Conservation (phyloP, 495 filamentous ascomycete species). For the Trichodelitschia bisporula region DNA sequence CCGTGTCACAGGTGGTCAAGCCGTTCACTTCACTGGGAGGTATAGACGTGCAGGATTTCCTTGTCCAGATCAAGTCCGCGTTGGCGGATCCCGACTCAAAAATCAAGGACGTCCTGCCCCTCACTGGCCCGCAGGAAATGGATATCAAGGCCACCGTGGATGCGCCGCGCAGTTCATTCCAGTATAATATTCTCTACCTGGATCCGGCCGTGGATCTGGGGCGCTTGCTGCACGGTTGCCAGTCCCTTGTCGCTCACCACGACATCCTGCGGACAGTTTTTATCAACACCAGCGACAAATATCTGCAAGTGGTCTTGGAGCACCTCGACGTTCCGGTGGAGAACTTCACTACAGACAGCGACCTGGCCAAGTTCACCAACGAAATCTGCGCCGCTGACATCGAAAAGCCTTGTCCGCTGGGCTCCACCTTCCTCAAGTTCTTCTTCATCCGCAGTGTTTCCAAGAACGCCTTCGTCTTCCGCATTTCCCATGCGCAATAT, state of each 20-base stretch:
- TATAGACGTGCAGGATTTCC: too few relatives aligned
- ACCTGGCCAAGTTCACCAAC: slow-evolving; percentile 25
- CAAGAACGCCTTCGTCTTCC: slow-evolving; percentile 33
- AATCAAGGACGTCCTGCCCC: slow-evolving; percentile 31
- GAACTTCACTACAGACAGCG: slow-evolving; percentile 26
- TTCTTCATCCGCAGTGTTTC: slow-evolving; percentile 26
- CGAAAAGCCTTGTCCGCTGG: slow-evolving; percentile 27
- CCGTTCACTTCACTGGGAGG: slow-evolving; percentile 2
- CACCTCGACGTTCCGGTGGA: slow-evolving; percentile 25
- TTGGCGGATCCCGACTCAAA: too few relatives aligned
- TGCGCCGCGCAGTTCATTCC: slow-evolving; percentile 20
- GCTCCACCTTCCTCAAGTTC: slow-evolving; percentile 37
- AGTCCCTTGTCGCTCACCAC: slow-evolving; percentile 19
- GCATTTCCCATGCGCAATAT: slow-evolving; percentile 52
- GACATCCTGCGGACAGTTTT: slow-evolving; percentile 52
- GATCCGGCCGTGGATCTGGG: slow-evolving; percentile 11
- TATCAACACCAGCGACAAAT: slow-evolving; percentile 26
- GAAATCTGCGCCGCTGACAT: slow-evolving; percentile 24
- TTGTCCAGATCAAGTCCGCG: slow-evolving; percentile 1
- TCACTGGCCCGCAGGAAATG: slow-evolving; percentile 38
- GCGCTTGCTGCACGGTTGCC: slow-evolving; percentile 15
- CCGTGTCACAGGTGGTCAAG: neutral
- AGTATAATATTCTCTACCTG: slow-evolving; percentile 22
- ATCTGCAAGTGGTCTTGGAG: slow-evolving; percentile 36
- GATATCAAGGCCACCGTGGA: slow-evolving; percentile 33